A percentile compares a stretch with the other conserved stretches of the same genome.
These are phyloP conservation scores for Lunularia cruciata DNA, from an alignment of 225 moss, liverwort and hornwort species.

Conservation along the genomic window DNA sequence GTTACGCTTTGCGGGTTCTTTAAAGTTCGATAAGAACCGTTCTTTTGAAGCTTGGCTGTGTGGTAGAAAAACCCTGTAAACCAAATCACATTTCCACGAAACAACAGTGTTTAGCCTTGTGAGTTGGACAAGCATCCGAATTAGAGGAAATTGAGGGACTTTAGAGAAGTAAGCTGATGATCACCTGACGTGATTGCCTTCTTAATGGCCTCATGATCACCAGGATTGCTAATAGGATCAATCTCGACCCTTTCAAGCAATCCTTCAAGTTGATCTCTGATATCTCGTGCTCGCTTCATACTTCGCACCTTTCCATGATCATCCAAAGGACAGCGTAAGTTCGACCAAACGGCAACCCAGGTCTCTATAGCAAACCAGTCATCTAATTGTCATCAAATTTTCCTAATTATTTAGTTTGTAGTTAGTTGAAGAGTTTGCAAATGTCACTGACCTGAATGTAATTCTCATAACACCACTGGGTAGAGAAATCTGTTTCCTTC, in stretches of 20 bases:
- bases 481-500: conserved; percentile 96
- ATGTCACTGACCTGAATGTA: conserved; percentile 70
- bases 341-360: too few relatives aligned
- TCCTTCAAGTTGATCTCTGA: conserved; percentile 93
- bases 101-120: too few relatives aligned
- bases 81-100: too few relatives aligned
- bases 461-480: conserved; percentile 98
- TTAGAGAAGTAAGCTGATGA: conserved; percentile 45
- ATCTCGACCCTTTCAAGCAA: conserved; percentile 92
- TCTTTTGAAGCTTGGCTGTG: conserved; percentile 87
- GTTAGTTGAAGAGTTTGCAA: too few relatives aligned
- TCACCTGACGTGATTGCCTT: conserved; percentile 78
- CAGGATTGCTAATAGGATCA: conserved; percentile 65
- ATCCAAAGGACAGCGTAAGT: not conserved
- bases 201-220: conserved; percentile 76
- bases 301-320: conserved; percentile 54
- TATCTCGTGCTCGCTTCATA: conserved; percentile 96
- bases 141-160: not conserved
- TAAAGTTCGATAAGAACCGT: conserved; percentile 81
- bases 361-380: too few relatives aligned
- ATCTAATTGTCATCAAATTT: too few relatives aligned
- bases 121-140: not conserved
- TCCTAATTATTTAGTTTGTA: too few relatives aligned
- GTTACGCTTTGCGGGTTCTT: conserved; percentile 86
- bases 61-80: conserved; percentile 80